These are phyloP conservation scores for Carex arenaria DNA, from an alignment of 202 grass and related monocot genomes.

Conservation along the genomic window DNA sequence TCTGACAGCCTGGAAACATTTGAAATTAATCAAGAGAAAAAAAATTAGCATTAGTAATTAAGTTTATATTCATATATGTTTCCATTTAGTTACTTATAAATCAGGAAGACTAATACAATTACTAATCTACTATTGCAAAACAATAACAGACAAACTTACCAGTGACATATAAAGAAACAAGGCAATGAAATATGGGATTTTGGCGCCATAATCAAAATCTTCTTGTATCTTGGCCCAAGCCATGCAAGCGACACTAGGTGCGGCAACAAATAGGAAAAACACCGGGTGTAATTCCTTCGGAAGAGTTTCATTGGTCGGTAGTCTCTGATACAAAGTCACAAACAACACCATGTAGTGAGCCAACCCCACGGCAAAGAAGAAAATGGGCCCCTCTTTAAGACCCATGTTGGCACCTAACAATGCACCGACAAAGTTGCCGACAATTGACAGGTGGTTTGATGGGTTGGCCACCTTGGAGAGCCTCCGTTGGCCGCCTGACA, in stretches of 20 bases:
- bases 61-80: not conserved
- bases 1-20: slow-evolving; percentile 47
- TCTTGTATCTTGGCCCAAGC: slow-evolving; percentile 80
- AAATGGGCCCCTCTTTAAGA: slow-evolving; percentile 65
- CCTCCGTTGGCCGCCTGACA: slow-evolving; percentile 60
- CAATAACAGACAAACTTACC: slow-evolving; percentile 24
- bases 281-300: slow-evolving; percentile 93
- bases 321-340: slow-evolving; percentile 88
- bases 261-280: slow-evolving; percentile 89
- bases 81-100: not conserved
- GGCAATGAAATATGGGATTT: slow-evolving; percentile 75
- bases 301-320: slow-evolving; percentile 68
- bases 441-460: slow-evolving; percentile 79
- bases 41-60: not conserved
- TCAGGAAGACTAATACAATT: not conserved
- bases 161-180: slow-evolving; percentile 84
- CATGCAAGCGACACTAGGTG: slow-evolving; percentile 75
- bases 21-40: not conserved
- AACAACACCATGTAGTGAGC: slow-evolving; percentile 89
- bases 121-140: too few relatives aligned
- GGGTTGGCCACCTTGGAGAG: slow-evolving; percentile 85
- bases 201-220: slow-evolving; percentile 51
- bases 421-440: slow-evolving; percentile 90
- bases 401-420: slow-evolving; percentile 80
- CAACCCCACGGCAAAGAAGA: slow-evolving; percentile 85